Evolutionary conservation across 1,139 yeast genomes (phyloP).

Genomic region (Yamadazyma dushanensis): DNA sequence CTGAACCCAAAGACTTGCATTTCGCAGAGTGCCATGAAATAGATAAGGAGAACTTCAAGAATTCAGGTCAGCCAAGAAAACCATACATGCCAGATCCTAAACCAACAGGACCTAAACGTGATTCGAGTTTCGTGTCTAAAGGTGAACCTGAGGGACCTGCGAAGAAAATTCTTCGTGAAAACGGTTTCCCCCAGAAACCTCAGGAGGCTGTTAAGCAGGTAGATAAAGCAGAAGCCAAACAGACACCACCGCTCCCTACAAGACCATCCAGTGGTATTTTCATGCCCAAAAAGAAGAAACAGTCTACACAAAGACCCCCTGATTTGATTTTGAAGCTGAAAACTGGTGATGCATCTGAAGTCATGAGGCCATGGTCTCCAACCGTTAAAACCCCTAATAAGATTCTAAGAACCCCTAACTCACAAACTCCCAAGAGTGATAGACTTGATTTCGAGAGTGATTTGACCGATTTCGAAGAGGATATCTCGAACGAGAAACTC

Average conservation of each 20-base stretch:
- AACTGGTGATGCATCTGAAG: background rate
- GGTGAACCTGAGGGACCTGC: too few species aligned
- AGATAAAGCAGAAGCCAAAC: background rate
- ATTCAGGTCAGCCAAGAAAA: conserved; percentile 2
- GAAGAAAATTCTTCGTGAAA: background rate
- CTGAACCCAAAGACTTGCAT: conserved; percentile 48
- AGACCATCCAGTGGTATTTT: conserved; percentile 7
- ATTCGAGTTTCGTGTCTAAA: too few species aligned
- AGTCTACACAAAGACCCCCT: background rate
- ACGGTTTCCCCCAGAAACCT: background rate
- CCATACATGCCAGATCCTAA: conserved; percentile 2
- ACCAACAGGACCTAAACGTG: background rate
- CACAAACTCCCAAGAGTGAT: conserved; percentile 5
- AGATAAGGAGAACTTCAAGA: conserved; percentile 49
- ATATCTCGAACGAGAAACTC: conserved; percentile 16
- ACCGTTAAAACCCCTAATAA: background rate
- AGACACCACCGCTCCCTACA: background rate
- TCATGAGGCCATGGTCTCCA: background rate
- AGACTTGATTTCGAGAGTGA: conserved; percentile 17
- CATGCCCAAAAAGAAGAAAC: conserved; percentile 11
- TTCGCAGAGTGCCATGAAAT: conserved; percentile 90
- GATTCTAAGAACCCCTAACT: background rate
- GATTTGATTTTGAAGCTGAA: background rate
- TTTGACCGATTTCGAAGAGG: conserved; percentile 31
- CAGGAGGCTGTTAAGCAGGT: too few species aligned